Percentiles rank a stretch among this genome's conserved stretches.
phyloP scores from a whole-genome alignment of 2,329 filamentous ascomycete genomes.

The Venturia aucupariae region DNA sequence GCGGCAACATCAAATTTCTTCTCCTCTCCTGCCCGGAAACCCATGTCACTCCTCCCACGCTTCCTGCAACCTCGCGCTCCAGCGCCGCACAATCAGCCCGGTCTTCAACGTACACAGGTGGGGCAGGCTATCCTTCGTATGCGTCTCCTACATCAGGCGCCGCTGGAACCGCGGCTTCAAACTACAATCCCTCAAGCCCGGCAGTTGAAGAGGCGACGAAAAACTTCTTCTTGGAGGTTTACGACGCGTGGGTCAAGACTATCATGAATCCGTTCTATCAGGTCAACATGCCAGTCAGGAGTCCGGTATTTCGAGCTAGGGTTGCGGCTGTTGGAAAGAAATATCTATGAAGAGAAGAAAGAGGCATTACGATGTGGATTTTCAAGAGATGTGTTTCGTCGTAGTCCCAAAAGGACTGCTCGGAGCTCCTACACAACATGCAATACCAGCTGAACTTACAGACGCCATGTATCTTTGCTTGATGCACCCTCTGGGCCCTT shows the following conservation, averaged over 20 bases:
- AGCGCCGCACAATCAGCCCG: constrained; percentile 16
- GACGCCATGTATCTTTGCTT: not conserved
- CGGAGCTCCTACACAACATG: not conserved
- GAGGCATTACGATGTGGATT: not conserved
- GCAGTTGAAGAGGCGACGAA: constrained; percentile 93
- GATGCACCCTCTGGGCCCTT: not conserved
- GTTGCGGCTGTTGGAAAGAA: constrained; percentile 87
- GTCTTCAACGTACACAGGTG: constrained; percentile 17
- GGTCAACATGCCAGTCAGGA: constrained; percentile 74
- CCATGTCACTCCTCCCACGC: constrained; percentile 35
- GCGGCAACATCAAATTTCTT: constrained; percentile 85
- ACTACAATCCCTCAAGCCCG: constrained; percentile 68
- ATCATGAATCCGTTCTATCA: constrained; percentile 96
- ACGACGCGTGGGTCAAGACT: constrained; percentile 94
- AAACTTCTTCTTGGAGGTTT: constrained; percentile 90
- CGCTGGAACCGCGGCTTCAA: constrained; percentile 38
- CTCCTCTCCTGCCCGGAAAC: constrained; percentile 73
- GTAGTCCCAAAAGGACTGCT: not conserved
- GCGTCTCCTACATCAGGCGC: constrained; percentile 19
- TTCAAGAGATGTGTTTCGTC: not conserved
- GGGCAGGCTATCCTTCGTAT: constrained; percentile 25
- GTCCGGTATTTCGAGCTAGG: constrained; percentile 72
- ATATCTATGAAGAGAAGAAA: constrained; percentile 51
- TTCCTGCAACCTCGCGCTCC: constrained; percentile 30
- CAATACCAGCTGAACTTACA: not conserved